Evolutionary conservation across 495 filamentous ascomycete species (phyloP), one percentile per base, ranked within the genome.

Genomic region (Articulospora tetracladia): DNA sequence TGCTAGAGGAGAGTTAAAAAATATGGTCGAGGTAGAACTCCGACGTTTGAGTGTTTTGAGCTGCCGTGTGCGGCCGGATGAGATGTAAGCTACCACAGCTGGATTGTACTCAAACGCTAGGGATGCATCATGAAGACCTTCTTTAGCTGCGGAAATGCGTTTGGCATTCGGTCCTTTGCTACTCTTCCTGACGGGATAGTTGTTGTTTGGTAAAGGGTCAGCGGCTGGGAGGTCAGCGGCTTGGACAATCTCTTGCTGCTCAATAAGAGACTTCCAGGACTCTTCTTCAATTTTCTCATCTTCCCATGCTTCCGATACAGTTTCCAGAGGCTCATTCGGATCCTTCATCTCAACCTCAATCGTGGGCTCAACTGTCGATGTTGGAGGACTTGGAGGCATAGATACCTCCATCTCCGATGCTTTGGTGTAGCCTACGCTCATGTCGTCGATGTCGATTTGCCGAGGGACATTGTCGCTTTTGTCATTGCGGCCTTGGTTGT

Each of bases 1-100:
- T 17, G 52, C 58, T 1, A 39, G 55, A 17, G 48, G 49, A 11
- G 58, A 58, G 27, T 58, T 58, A 41, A 55, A 15, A 20, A 61
- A 61, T 7, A 59, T 49, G 12, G 63, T 65, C 8, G 53, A 55
- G 24, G 51, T 54, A 34, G 63, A 50, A 23, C 41, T 50, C 22
- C 57, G 28, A 10, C 53, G 52, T 25, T 53, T 55, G 1, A 58
- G 34, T 7, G 60, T 19, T 10, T 27, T 41, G 10, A 53, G 28
- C 1, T 61, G 28, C 24, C 28, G 46, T 17, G 25, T 15, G 10
- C 55, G 22, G 19, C 59, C 59, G 15, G 50, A 46, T 7, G 53
- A 56, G 19, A 56, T 23, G 30, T 60, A 60, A 25, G 49, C 51
- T 1, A 60, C 39, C 1, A 60, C 26, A 1, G 58, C 58, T 17